Percentiles rank a stretch among this genome's conserved stretches.
Evolutionary conservation across 2,329 filamentous ascomycete genomes (phyloP).

Genomic region (Aspergillus hortae): DNA sequence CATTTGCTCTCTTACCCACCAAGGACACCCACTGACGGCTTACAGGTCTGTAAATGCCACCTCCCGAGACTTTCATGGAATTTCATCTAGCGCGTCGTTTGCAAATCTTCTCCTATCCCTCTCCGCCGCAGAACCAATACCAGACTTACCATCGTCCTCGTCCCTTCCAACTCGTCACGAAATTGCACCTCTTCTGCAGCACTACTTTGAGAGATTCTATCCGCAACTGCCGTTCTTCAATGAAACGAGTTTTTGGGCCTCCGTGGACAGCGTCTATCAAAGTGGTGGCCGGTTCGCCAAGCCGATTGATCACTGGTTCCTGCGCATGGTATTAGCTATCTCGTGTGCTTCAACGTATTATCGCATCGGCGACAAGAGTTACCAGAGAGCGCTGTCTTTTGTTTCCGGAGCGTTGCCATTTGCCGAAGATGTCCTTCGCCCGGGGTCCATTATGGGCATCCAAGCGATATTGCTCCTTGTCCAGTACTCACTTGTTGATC

Average conservation of each 20-base stretch:
- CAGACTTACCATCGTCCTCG: conserved; percentile 47
- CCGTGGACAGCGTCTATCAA: conserved; percentile 78
- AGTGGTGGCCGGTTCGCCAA: conserved; percentile 60
- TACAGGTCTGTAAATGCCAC: conserved; percentile 86
- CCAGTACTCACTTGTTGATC: conserved; percentile 86
- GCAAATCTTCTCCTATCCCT: conserved; percentile 83
- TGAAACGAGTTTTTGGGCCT: conserved; percentile 72
- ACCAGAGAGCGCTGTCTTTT: conserved; percentile 58
- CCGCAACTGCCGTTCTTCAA: conserved; percentile 77
- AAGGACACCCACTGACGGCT: neutral
- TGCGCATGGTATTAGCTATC: conserved; percentile 87
- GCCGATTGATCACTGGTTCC: conserved; percentile 73
- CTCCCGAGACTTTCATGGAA: conserved; percentile 87
- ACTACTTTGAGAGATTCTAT: conserved; percentile 81
- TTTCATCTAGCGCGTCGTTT: conserved; percentile 86
- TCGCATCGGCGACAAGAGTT: conserved; percentile 59
- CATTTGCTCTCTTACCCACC: conserved; percentile 6
- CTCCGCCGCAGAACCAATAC: conserved; percentile 68
- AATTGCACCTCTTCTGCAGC: conserved; percentile 68
- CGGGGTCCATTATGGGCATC: conserved; percentile 79
- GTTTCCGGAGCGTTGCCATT: conserved; percentile 67
- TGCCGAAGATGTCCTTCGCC: conserved; percentile 77
- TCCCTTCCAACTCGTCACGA: conserved; percentile 70
- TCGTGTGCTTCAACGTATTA: conserved; percentile 71
- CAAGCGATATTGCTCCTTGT: conserved; percentile 83